Conservation (phyloP, 2,329 filamentous ascomycete species). For the Ceratocystis diversiconidia region DNA sequence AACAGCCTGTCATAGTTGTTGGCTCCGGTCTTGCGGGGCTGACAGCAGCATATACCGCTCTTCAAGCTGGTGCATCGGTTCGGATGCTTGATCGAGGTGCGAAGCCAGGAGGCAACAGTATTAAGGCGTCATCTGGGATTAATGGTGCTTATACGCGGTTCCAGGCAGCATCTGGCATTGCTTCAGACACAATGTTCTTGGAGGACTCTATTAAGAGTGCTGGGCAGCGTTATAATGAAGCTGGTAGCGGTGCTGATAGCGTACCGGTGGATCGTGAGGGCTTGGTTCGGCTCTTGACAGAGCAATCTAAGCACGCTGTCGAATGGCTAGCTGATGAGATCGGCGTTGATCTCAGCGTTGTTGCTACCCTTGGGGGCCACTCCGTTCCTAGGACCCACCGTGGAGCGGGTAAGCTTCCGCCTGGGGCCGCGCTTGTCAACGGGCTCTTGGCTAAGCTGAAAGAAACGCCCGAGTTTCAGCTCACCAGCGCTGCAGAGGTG, state of each 20-base stretch:
- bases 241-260: background rate
- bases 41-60: slow-evolving; percentile 42
- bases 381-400: slow-evolving; percentile 42
- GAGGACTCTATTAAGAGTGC: slow-evolving; percentile 44
- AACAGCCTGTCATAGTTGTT: slow-evolving; percentile 40
- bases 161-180: slow-evolving; percentile 30
- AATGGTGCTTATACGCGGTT: slow-evolving; percentile 47
- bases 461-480: slow-evolving; percentile 34
- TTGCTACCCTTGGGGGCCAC: slow-evolving; percentile 47
- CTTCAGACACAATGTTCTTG: slow-evolving; percentile 30
- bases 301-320: slow-evolving; percentile 35
- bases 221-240: slow-evolving; percentile 29
- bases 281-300: slow-evolving; percentile 36
- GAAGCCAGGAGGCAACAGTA: slow-evolving; percentile 50
- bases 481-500: slow-evolving; percentile 40
- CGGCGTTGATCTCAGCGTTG: slow-evolving; percentile 43
- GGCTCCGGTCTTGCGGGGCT: slow-evolving; percentile 51
- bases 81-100: slow-evolving; percentile 43
- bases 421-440: slow-evolving; percentile 44
- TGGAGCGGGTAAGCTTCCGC: slow-evolving; percentile 40
- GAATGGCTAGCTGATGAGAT: slow-evolving; percentile 43
- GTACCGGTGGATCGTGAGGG: slow-evolving; percentile 26
- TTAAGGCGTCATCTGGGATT: slow-evolving; percentile 54
- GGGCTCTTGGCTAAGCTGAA: slow-evolving; percentile 39
- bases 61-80: slow-evolving; percentile 38